A percentile compares a stretch with the other conserved stretches of the same genome.
Conservation (phyloP, 2,329 filamentous ascomycete genomes). For the Daldinia sp. region DNA sequence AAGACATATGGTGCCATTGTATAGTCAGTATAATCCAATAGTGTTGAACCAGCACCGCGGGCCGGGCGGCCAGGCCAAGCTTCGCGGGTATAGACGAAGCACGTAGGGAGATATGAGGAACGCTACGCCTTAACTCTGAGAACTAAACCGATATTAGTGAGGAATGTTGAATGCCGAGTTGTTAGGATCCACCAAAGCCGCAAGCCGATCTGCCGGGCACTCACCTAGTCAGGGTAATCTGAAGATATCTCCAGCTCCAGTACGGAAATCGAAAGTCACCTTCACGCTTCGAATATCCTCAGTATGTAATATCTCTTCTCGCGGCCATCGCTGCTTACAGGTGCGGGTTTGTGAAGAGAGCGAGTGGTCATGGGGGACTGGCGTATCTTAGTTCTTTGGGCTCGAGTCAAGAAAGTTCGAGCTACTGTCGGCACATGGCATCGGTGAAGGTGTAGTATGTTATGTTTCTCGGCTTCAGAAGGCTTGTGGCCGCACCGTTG, state of each 20-base stretch:
- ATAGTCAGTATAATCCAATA: neutral
- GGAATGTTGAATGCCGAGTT: neutral
- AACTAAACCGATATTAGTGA: neutral
- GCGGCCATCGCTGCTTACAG: neutral
- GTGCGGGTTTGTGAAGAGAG: neutral
- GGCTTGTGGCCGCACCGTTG: too few species aligned
- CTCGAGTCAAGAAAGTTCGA: conserved; percentile 23
- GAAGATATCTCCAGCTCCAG: neutral
- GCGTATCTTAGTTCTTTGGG: neutral
- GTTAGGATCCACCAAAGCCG: neutral
- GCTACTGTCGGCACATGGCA: conserved; percentile 1
- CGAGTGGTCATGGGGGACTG: neutral
- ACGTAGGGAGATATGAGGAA: neutral
- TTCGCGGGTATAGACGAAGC: neutral
- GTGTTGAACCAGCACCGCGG: conserved; percentile 5
- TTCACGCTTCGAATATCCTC: neutral
- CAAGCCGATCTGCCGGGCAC: neutral
- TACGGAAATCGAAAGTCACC: neutral
- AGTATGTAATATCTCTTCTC: neutral
- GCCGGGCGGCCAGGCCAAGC: neutral
- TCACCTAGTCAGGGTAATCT: conserved; percentile 15
- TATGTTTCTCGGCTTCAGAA: neutral
- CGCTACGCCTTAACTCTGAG: neutral
- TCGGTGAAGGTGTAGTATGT: neutral
- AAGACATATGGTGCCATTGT: conserved; percentile 3